A percentile compares a stretch with the other conserved stretches of the same genome.
These are phyloP conservation scores for Aspergillus glaucus DNA, from an alignment of 2,329 filamentous ascomycete genomes.

Conservation along the genomic window DNA sequence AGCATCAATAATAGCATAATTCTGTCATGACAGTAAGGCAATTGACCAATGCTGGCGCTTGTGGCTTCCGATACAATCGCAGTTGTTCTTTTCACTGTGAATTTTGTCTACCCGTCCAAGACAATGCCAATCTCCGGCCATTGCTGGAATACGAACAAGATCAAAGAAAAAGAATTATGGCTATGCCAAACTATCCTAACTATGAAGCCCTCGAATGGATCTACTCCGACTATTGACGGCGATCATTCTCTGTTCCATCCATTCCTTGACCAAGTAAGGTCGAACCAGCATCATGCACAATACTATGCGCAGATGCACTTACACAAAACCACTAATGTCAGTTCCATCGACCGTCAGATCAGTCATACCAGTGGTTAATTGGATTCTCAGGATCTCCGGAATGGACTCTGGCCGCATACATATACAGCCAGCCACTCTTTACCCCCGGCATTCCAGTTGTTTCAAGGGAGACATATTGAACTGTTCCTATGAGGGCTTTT, in stretches of 20 bases:
- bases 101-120: not conserved
- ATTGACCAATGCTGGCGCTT: too few relatives aligned
- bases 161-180: not conserved
- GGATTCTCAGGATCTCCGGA: not conserved
- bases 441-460: not conserved
- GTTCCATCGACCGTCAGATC: too few relatives aligned
- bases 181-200: not conserved
- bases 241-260: not conserved
- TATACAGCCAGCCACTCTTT: too few relatives aligned
- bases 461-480: not conserved
- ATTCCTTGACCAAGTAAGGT: not conserved
- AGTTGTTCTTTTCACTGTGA: too few relatives aligned
- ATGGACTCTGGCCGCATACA: not conserved
- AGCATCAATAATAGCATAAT: too few relatives aligned
- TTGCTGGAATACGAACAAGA: not conserved
- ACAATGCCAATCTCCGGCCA: not conserved
- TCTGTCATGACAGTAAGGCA: too few relatives aligned
- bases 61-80: too few relatives aligned
- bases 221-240: not conserved
- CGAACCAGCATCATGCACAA: not conserved
- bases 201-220: not conserved
- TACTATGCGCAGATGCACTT: not conserved
- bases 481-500: too few relatives aligned
- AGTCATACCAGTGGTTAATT: too few relatives aligned
- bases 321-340: too few relatives aligned